Conservation (phyloP, 2,329 filamentous ascomycete genomes). For the Amesomyces nigricolor region DNA sequence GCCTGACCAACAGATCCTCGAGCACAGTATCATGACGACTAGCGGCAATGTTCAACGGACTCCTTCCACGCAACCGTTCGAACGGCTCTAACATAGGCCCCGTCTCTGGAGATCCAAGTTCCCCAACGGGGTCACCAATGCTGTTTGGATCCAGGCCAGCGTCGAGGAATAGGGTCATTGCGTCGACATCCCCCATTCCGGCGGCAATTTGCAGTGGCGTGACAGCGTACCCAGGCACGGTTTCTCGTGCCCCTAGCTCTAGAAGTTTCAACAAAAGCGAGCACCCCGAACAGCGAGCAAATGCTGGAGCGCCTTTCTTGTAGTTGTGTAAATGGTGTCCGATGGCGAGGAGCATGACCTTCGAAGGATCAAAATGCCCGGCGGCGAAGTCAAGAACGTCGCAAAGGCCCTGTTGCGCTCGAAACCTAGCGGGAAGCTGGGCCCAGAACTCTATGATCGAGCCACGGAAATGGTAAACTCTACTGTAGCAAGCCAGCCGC, state of each 20-base stretch:
- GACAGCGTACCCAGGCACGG: neutral
- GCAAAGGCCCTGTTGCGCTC: neutral
- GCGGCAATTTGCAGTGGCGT: neutral
- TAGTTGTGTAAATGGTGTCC: neutral
- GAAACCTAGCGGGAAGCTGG: neutral
- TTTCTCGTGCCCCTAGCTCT: neutral
- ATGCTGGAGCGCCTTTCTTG: neutral
- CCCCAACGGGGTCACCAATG: conserved; percentile 1
- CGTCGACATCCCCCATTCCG: neutral
- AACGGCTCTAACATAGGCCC: neutral
- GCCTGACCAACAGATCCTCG: neutral
- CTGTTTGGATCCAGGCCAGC: conserved; percentile 12
- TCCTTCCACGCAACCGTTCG: neutral
- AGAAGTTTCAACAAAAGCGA: neutral
- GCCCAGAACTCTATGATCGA: conserved; percentile 4
- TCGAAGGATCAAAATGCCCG: conserved; percentile 4
- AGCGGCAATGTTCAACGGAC: neutral
- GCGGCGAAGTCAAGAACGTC: neutral
- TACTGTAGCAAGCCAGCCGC: no score
- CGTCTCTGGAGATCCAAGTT: conserved; percentile 2
- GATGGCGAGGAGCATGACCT: conserved; percentile 1
- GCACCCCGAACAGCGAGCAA: neutral
- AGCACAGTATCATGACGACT: neutral
- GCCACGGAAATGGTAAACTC: neutral
- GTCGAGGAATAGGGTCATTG: conserved; percentile 7